These are phyloP conservation scores for Pseudopithomyces maydicus DNA, from an alignment of 2,329 filamentous ascomycete species.

Conservation along the genomic window DNA sequence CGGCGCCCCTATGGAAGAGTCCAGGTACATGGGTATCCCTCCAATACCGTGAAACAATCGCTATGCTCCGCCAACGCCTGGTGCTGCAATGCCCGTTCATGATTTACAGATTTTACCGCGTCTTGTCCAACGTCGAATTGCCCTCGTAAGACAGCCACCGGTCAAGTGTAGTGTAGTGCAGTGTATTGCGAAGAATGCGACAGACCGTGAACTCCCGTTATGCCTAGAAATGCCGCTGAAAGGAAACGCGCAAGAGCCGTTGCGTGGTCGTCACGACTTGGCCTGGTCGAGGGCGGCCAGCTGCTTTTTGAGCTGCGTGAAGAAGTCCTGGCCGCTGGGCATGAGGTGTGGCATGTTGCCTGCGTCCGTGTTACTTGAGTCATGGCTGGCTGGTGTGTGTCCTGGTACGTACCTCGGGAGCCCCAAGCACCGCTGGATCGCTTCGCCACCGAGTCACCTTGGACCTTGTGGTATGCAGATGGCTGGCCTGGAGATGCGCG, in stretches of 20 bases:
- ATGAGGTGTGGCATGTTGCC: constrained; percentile 47
- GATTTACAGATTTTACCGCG: constrained; percentile 19
- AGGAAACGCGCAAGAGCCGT: constrained; percentile 24
- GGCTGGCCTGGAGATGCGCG: constrained; percentile 28
- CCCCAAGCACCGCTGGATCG: constrained; percentile 48
- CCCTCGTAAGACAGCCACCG: constrained; percentile 20
- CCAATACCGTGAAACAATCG: constrained; percentile 9
- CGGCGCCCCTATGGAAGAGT: constrained; percentile 11
- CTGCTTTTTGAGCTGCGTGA: constrained; percentile 53
- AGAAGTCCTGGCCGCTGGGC: constrained; percentile 53
- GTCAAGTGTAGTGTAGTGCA: constrained; percentile 4
- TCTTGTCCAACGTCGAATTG: constrained; percentile 19
- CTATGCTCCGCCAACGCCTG: constrained; percentile 35
- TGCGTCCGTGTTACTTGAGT: constrained; percentile 24
- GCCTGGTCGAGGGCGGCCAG: constrained; percentile 46
- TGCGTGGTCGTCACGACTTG: constrained; percentile 33
- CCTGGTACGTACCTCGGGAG: constrained; percentile 39
- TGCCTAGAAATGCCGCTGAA: constrained; percentile 42
- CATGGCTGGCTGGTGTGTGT: background rate
- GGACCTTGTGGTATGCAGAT: constrained; percentile 44
- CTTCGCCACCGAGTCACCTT: constrained; percentile 45
- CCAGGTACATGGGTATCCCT: constrained; percentile 36
- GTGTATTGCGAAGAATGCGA: constrained; percentile 18
- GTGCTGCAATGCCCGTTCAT: constrained; percentile 18
- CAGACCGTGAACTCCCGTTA: constrained; percentile 39